Base-by-base conservation (phyloP, 768 basidiomycete species). In the Lyophyllum semitale region DNA sequence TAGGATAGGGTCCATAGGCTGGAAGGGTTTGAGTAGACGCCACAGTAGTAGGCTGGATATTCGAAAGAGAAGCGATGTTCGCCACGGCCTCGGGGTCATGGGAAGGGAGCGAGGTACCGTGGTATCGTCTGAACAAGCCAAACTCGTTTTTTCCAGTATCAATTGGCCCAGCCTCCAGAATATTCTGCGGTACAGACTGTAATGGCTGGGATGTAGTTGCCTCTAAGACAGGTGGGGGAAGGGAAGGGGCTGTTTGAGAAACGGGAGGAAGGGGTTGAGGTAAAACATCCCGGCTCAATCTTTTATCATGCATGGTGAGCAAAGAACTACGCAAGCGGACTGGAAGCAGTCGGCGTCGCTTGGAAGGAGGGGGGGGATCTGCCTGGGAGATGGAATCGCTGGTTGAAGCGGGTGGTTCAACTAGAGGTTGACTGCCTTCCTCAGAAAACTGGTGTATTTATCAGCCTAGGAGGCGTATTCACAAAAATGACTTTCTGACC, bases 1-100 rank as follows among this genome's bases (percentile, higher is more conserved):
- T 65, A n/a, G 63, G 61, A 47, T 56, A 61, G 58, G 17, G 35
- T 35, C 25, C 44, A 23, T 29, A 27, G 44, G 25, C 17, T 8
- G 17, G 6, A 15, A 35, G 29, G 11, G 11, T 26, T 30, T 17
- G 42, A 22, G 25, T 30, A 9, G 15, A 11, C 5, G 15, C 23
- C 5, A 23, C 23, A 1, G 22, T 18, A 41, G 27, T 18, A 33
- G 20, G 51, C 5, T n/a, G 45, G 15, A 33, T 29, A 43, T 26
- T 23, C 8, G 22, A 47, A 3, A 30, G 22, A 26, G 26, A 3
- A 4, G 22, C 8, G 27, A 20, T 8, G 11, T 46, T 29, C 13
- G 35, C n/a, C n/a, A 20, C 20, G 12, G 25, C 30, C 15, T 56
- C 55, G 2, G 59, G 55, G 29, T 59, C 58, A 26, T 47, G 58